Base-by-base conservation (phyloP, 257 asterid species). In the Fraxinus excelsior region DNA sequence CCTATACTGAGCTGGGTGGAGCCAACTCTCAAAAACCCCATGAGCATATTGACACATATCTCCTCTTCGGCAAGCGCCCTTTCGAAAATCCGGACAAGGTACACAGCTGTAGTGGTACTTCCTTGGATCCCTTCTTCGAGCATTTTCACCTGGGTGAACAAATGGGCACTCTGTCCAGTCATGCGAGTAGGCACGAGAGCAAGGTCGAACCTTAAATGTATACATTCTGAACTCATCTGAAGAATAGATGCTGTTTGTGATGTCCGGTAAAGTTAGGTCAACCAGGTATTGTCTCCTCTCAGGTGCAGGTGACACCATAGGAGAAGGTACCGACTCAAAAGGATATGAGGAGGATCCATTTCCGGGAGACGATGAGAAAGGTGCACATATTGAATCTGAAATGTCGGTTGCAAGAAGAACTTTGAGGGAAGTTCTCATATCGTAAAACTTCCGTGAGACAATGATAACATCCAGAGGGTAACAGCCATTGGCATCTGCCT, bases 111-210 rank as follows among this genome's bases (percentile, higher is more conserved):
- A 94, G 71, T 91, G 96, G 64, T 78, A 90, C 83, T 88, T 92
- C 77, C 97, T 83, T 0, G 97, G 98, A 76, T 92, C 97, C 81
- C 97, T 82, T 74, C 98, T 76, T 34, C 97, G 86, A 26, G 97
- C 98, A 76, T 92, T 94, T 83, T 94, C 97, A n/a, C 97, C 97
- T 0, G 97, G 96, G 84, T 94, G 98, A 51, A 90, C 97, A 74
- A 94, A 94, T 0, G 98, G 98, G 84, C 98, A 94, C 74, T 94
- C 98, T 0, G 98, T 94, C 98, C 98, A 94, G 74, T 92, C 98
- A 38, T 94, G 98, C 1, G 97, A 91, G 82, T 92, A 92, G 74
- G 98, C 97, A 29, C 97, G 91, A 3, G 97, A 90, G 82, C 97
- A 94, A 0, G 96, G 97, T 0, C 94, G 92, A 71, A 94, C 82